phyloP scores from a whole-genome alignment of 306 rosid species.

The Acacia melanoxylon region DNA sequence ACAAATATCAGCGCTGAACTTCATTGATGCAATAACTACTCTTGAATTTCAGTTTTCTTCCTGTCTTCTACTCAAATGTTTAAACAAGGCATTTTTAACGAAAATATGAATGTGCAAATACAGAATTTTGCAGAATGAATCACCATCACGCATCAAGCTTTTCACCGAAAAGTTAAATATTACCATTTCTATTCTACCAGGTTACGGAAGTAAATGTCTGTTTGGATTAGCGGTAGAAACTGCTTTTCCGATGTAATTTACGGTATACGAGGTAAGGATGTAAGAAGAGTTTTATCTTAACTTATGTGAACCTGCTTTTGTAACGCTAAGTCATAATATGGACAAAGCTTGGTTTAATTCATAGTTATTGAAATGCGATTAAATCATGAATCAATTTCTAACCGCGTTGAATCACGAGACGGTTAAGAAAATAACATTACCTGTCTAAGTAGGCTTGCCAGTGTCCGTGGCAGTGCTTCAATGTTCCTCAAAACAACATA shows the following conservation, averaged over 20 bases:
- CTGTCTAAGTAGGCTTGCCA: conserved; percentile 81
- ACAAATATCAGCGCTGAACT: not conserved
- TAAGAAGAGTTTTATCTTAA: too few species aligned
- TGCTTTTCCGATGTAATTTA: too few species aligned
- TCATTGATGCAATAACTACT: not conserved
- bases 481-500: conserved; percentile 70
- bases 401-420: not conserved
- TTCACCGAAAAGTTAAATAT: not conserved
- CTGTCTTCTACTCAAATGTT: not conserved
- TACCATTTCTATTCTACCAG: too few species aligned
- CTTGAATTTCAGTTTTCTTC: too few species aligned
- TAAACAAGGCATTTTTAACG: not conserved
- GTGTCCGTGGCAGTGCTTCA: conserved; percentile 85
- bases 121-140: not conserved
- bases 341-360: not conserved
- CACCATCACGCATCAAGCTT: not conserved
- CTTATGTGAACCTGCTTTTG: too few species aligned
- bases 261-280: too few species aligned
- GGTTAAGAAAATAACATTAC: conserved; percentile 31
- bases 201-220: too few species aligned
- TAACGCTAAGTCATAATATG: too few species aligned
- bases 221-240: too few species aligned
- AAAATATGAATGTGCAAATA: not conserved
- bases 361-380: not conserved
- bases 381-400: not conserved